Conservation (phyloP, 257 asterid species). For the Galeopsis tetrahit region DNA sequence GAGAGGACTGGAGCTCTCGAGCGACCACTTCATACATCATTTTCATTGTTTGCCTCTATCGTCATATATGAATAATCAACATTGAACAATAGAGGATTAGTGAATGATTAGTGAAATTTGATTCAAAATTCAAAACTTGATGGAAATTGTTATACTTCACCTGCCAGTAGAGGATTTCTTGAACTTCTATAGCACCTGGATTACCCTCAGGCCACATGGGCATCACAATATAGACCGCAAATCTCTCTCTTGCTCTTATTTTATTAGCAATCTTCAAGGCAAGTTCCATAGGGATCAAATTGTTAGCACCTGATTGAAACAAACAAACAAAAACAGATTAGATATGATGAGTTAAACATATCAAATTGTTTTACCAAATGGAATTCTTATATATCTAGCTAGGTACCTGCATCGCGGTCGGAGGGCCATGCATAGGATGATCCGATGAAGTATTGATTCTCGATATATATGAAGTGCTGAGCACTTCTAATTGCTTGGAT, state of each 20-base stretch:
- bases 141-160: not conserved
- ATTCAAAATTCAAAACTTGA: too few species aligned
- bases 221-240: conserved; percentile 8
- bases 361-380: too few species aligned
- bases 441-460: conserved; percentile 42
- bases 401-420: not conserved
- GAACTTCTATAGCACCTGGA: conserved; percentile 13
- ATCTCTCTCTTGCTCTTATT: too few species aligned
- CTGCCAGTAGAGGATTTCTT: conserved; percentile 45
- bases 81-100: too few species aligned
- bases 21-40: conserved; percentile 45
- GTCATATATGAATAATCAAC: too few species aligned
- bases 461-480: conserved; percentile 38
- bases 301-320: conserved; percentile 34
- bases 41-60: conserved; percentile 41
- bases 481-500: conserved; percentile 19
- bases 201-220: conserved; percentile 54
- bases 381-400: too few species aligned
- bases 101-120: not conserved
- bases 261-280: conserved; percentile 33
- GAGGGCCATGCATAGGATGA: conserved; percentile 41
- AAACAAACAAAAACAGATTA: not conserved
- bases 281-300: conserved; percentile 43
- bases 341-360: too few species aligned
- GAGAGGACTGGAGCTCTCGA: conserved; percentile 31